These are phyloP conservation scores for Vigna trinervia DNA, from an alignment of 306 rosid genomes.

Conservation along the genomic window DNA sequence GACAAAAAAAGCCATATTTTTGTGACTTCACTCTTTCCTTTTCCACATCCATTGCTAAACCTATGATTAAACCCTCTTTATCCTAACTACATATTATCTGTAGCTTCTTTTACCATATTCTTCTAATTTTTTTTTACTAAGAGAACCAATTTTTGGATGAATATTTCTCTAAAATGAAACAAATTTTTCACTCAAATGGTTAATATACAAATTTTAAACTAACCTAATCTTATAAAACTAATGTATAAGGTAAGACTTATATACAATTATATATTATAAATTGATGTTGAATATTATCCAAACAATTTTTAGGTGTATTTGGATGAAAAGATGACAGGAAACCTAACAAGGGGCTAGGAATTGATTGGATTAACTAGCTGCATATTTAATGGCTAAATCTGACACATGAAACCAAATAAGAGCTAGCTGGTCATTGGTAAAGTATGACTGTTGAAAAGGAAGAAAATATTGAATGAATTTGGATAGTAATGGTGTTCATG, in stretches of 20 bases:
- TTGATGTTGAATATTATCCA: no score
- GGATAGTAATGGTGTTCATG: background rate
- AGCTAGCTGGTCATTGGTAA: background rate
- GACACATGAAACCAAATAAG: slow-evolving; percentile 3
- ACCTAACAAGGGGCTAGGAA: background rate
- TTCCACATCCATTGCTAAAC: background rate
- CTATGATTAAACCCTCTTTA: background rate
- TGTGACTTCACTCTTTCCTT: background rate
- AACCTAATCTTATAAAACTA: no score
- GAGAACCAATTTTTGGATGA: no score
- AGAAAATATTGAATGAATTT: background rate
- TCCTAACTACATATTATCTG: background rate
- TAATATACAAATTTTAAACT: no score
- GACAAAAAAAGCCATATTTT: background rate
- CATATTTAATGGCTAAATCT: background rate
- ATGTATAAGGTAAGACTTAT: no score
- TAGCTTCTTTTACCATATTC: slow-evolving; percentile 3
- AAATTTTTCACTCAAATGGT: no score
- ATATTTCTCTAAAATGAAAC: no score
- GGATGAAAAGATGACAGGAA: no score
- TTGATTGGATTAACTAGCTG: background rate
- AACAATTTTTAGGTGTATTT: no score
- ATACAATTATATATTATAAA: no score
- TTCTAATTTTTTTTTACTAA: background rate
- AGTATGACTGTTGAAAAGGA: background rate